Base-by-base conservation (phyloP, 1,284 basidiomycete species). In the Taiwanofungus camphoratus region DNA sequence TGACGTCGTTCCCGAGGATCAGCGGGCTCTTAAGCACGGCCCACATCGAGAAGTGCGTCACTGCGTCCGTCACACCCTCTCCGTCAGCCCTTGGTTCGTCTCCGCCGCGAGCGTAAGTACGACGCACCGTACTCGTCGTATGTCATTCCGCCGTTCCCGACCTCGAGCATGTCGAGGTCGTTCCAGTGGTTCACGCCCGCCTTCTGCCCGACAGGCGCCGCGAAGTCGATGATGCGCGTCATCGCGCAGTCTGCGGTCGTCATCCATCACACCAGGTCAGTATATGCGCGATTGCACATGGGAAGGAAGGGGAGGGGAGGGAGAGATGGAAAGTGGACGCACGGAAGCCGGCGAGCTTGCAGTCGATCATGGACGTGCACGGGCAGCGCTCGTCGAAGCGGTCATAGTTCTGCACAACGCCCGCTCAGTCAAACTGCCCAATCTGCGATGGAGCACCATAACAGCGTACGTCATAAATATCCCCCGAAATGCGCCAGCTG, bases 401-500 rank as follows among this genome's bases (percentile, higher is more conserved):
- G 43, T 67, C 60, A 45, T 69, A 72, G 21, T 59, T 60, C 62
- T 70, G 40, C 39, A 36, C 26, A 45, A 48, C 12, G 43, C 20
- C 38, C 24, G 21, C 35, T 13, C 8, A 33, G 38, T 8, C 7
- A 23, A 5, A 23, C 12, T 2, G 20, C 11, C 15, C 4, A 27
- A 11, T 23, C 16, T 8, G 16, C n/a, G 36, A 9, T 9, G 26
- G n/a, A 22, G 16, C 4, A 19, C 19, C 8, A 19, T 4, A 20
- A 8, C 20, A 9, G 45, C 64, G 41, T 39, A 67, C 65, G 39
- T 70, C 68, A 39, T 59, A 57, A 36, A 71, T 65, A 46, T 71
- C 69, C 2, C 69, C 70, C 4, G 66, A 67, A 32, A 74, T 70
- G 6, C 73, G 60, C 69, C 66, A 75, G 39, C 64, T 66, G 48